phyloP scores from a whole-genome alignment of 805 yeast species.

The Suhomyces sp. region DNA sequence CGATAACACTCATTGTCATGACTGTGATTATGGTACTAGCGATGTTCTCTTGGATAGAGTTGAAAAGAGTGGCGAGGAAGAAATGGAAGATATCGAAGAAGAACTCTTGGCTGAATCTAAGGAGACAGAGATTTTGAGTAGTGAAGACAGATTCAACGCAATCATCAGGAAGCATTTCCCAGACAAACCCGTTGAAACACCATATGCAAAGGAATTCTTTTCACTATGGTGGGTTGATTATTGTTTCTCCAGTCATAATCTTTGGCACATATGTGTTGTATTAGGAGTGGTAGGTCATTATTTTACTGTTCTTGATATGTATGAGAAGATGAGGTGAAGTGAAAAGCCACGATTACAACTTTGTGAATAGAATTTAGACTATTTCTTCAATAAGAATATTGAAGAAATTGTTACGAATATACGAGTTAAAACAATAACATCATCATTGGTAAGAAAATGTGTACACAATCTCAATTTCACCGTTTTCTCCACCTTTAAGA shows the following conservation, averaged over 20 bases:
- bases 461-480: too few relatives aligned
- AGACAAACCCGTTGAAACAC: slow-evolving; percentile 29
- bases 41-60: slow-evolving; percentile 36
- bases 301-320: slow-evolving; percentile 72
- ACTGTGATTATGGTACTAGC: slow-evolving; percentile 18
- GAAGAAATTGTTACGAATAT: too few relatives aligned
- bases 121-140: slow-evolving; percentile 3
- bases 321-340: slow-evolving; percentile 38
- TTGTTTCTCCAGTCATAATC: slow-evolving; percentile 73
- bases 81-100: slow-evolving; percentile 29
- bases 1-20: slow-evolving; percentile 20
- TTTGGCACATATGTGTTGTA: slow-evolving; percentile 92
- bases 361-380: too few relatives aligned
- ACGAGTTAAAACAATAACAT: too few relatives aligned
- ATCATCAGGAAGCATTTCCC: slow-evolving; percentile 41
- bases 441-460: too few relatives aligned
- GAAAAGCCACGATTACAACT: too few relatives aligned
- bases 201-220: slow-evolving; percentile 38
- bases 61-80: slow-evolving; percentile 40
- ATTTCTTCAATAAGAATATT: too few relatives aligned
- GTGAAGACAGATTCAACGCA: slow-evolving; percentile 22
- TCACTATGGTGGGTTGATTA: slow-evolving; percentile 87
- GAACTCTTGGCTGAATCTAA: slow-evolving; percentile 19
- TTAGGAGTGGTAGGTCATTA: slow-evolving; percentile 91
- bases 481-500: too few relatives aligned